Percentiles rank a stretch among this genome's conserved stretches.
Evolutionary conservation across 257 asterid species (phyloP).

Genomic region (Nyctanthes arbortristis): DNA sequence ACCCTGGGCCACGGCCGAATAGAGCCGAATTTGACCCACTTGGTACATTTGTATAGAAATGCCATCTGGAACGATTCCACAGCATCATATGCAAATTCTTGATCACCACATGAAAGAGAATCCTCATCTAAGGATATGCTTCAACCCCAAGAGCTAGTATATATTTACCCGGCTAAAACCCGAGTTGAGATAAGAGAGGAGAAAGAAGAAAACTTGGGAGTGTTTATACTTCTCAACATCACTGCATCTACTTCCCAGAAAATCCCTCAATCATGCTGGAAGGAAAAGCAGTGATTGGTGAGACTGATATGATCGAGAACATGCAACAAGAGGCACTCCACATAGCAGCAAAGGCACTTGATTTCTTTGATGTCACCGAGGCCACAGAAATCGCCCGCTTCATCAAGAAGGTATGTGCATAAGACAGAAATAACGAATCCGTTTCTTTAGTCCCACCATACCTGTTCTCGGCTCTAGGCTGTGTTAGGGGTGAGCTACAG

Average conservation of each 20-base stretch:
- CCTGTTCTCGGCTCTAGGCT: no score
- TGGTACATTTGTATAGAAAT: constrained; percentile 12
- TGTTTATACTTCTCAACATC: no score
- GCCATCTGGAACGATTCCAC: constrained; percentile 34
- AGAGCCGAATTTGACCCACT: constrained; percentile 18
- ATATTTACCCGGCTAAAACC: constrained; percentile 21
- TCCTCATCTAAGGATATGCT: no score
- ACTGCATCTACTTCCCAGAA: neutral
- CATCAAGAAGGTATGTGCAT: constrained; percentile 55
- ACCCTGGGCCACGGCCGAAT: neutral
- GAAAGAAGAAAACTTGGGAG: neutral
- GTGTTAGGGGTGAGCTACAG: no score
- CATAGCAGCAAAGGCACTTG: constrained; percentile 87
- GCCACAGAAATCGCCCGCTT: constrained; percentile 78
- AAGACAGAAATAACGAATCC: no score
- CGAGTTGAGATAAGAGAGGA: neutral
- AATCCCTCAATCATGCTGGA: constrained; percentile 48
- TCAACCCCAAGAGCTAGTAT: neutral
- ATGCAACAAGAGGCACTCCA: constrained; percentile 79
- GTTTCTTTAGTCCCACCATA: no score
- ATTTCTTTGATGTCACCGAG: constrained; percentile 80
- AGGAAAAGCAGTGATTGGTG: constrained; percentile 83
- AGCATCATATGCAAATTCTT: constrained; percentile 26
- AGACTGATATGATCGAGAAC: constrained; percentile 69
- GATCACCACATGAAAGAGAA: constrained; percentile 52